Conservation (phyloP, 352 stramenopile species). For the Globisporangium perplexum region DNA sequence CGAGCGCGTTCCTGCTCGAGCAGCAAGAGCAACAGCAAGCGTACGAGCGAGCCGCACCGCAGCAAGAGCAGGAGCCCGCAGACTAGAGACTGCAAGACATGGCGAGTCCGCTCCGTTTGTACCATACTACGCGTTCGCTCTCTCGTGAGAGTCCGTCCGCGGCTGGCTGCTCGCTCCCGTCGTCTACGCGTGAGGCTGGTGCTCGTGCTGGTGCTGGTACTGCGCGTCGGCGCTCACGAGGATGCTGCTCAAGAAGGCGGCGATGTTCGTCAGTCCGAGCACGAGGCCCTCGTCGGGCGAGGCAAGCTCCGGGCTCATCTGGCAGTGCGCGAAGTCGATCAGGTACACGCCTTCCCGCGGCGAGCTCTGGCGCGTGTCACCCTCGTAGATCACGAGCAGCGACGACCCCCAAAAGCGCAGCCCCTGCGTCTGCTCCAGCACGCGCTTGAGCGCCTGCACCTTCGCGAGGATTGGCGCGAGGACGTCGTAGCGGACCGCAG, state of each 20-base stretch:
- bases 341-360: conserved; percentile 45
- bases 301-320: conserved; percentile 48
- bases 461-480: conserved; percentile 37
- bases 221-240: conserved; percentile 9
- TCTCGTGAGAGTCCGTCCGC: not conserved
- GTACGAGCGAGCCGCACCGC: no score
- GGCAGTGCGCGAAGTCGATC: conserved; percentile 78
- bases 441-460: conserved; percentile 33
- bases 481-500: conserved; percentile 34
- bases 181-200: not conserved
- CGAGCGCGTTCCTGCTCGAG: conserved; percentile 30
- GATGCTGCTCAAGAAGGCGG: conserved; percentile 33
- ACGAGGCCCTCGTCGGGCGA: conserved; percentile 59
- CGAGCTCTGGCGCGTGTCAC: conserved; percentile 26
- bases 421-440: conserved; percentile 37
- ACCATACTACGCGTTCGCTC: not conserved
- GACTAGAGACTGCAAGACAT: not conserved
- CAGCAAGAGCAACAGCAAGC: conserved; percentile 1
- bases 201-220: not conserved
- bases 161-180: not conserved
- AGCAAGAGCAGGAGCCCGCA: not conserved
- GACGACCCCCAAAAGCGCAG: conserved; percentile 75
- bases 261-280: conserved; percentile 61
- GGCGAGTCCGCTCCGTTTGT: not conserved
- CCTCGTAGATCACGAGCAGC: conserved; percentile 73